Percentiles rank a stretch among this genome's conserved stretches.
Conservation (phyloP, 441 rosid species). For the Cnidoscolus chayamansa region DNA sequence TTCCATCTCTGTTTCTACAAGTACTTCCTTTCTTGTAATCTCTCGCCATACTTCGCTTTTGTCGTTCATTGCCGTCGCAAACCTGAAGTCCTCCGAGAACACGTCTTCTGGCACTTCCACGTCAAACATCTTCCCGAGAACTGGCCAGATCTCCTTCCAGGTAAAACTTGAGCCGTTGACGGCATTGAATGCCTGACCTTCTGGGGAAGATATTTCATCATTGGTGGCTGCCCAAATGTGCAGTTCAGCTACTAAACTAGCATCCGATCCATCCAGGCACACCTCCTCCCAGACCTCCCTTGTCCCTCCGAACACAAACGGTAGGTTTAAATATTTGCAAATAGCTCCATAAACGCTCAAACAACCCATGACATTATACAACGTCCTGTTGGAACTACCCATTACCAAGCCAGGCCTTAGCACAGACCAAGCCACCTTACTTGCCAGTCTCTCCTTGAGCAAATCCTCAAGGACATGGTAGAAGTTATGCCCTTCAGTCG, state of each 20-base stretch:
- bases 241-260: slow-evolving; percentile 68
- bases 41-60: slow-evolving; percentile 58
- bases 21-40: slow-evolving; percentile 50
- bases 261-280: slow-evolving; percentile 72
- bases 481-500: slow-evolving; percentile 38
- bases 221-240: slow-evolving; percentile 75
- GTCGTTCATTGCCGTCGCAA: slow-evolving; percentile 44
- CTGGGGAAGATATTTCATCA: slow-evolving; percentile 30
- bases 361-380: slow-evolving; percentile 71
- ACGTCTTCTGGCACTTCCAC: slow-evolving; percentile 38
- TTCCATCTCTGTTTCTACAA: slow-evolving; percentile 49
- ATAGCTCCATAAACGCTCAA: slow-evolving; percentile 69
- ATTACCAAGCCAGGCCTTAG: slow-evolving; percentile 77
- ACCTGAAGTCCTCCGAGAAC: slow-evolving; percentile 50
- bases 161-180: slow-evolving; percentile 65
- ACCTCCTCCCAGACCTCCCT: slow-evolving; percentile 79
- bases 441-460: slow-evolving; percentile 50
- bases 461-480: slow-evolving; percentile 77
- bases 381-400: slow-evolving; percentile 61
- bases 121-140: slow-evolving; percentile 55
- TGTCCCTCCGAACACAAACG: slow-evolving; percentile 84
- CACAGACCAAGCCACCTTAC: slow-evolving; percentile 61
- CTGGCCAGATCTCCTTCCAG: slow-evolving; percentile 83
- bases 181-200: slow-evolving; percentile 67
- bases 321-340: slow-evolving; percentile 57